Base-by-base conservation (phyloP, 1,139 yeast genomes). In the Magnusiomyces fungicola region DNA sequence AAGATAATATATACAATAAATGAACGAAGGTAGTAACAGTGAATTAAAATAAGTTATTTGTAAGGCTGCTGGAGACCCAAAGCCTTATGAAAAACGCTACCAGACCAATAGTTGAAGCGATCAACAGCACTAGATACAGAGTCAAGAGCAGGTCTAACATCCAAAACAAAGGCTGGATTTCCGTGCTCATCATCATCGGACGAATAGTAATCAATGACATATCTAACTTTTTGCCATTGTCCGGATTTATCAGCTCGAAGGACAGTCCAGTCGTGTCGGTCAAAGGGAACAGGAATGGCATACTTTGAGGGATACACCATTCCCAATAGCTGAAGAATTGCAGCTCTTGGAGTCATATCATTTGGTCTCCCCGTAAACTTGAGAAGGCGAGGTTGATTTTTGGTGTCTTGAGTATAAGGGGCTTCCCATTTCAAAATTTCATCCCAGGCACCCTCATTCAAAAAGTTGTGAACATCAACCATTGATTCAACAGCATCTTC, bases 261-360 rank as follows among this genome's bases (percentile, higher is more conserved):
- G 6, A 94, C 96, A 2, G 95, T 86, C 99, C 99, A 94, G 68
- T 94, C 99, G 62, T 94, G 99, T 66, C 98, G 80, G 67, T 94
- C 99, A 62, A 94, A 94, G 5, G 99, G 99, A 3, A 95, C 87
- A 53, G 83, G 83, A 0, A 82, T 70, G 53, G 80, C 84, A 69
- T 80, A 90, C 16, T 77, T 74, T 18, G 75, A 70, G 1, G 98
- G 97, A 70, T 83, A 84, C 2, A 82, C 42, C 56, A 78, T 75
- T 6, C 94, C 84, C 54, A 92, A 66, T 56, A 72, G 66, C 58
- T 85, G 77, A 61, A 81, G 80, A 71, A 80, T 69, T 55, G 76
- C 73, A 0, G 98, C 98, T 49, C 95, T 75, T n/a, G 98, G 99
- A 1, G 92, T 79, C 57, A 85, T 62, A 52, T 88, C 90, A 56